These are phyloP conservation scores for Rubroshorea leprosula DNA, from an alignment of 345 rosid species.

Conservation along the genomic window DNA sequence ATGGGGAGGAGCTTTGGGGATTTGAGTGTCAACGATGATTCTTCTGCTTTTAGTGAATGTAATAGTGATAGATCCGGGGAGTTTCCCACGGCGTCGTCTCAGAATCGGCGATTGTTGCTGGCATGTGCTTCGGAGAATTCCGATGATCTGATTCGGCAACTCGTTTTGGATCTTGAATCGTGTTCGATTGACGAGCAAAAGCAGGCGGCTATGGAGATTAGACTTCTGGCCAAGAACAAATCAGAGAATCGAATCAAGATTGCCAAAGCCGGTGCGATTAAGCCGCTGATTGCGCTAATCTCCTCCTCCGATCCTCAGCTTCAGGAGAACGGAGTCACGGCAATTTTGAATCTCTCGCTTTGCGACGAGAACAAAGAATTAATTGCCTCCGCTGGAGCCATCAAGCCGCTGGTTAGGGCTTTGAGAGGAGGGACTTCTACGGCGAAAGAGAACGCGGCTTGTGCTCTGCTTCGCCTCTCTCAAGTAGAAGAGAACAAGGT, in stretches of 20 bases:
- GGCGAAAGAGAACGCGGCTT: slow-evolving; percentile 85
- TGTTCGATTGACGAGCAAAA: slow-evolving; percentile 74
- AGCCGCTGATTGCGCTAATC: slow-evolving; percentile 59
- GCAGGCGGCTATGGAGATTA: slow-evolving; percentile 95
- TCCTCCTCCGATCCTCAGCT: slow-evolving; percentile 69
- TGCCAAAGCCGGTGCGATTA: slow-evolving; percentile 79
- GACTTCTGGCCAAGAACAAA: slow-evolving; percentile 86
- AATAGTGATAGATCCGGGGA: slow-evolving; percentile 97
- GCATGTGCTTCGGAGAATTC: slow-evolving; percentile 64
- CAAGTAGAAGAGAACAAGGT: slow-evolving; percentile 78
- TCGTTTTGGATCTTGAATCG: slow-evolving; percentile 66
- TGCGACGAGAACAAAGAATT: slow-evolving; percentile 86
- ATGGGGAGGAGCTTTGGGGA: slow-evolving; percentile 40
- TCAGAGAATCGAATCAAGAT: slow-evolving; percentile 78
- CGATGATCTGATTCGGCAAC: slow-evolving; percentile 64
- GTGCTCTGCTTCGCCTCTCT: slow-evolving; percentile 83
- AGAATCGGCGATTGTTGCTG: slow-evolving; percentile 55
- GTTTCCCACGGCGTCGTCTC: slow-evolving; percentile 57
- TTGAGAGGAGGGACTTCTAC: slow-evolving; percentile 67
- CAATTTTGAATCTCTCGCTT: slow-evolving; percentile 80
- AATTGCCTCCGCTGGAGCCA: slow-evolving; percentile 77
- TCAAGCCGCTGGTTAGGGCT: slow-evolving; percentile 74
- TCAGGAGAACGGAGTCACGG: slow-evolving; percentile 92
- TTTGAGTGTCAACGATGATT: slow-evolving; percentile 33
- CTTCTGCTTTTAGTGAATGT: slow-evolving; percentile 89